A percentile compares a stretch with the other conserved stretches of the same genome.
Conservation (phyloP, 1,284 basidiomycete genomes). For the Microbotryum violaceum region DNA sequence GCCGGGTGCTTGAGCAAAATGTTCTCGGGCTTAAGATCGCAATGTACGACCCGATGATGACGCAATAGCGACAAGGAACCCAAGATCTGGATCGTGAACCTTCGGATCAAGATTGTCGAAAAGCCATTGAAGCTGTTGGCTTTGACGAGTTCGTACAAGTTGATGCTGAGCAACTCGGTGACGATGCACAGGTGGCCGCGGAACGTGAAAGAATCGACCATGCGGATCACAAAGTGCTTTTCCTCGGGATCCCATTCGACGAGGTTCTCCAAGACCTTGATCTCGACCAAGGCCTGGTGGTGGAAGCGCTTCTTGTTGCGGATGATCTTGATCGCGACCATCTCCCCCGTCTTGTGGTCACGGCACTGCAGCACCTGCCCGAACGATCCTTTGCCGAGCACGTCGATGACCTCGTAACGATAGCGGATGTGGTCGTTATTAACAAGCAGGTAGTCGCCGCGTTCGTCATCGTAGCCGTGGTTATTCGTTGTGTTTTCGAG, state of each 20-base stretch:
- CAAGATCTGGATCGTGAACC: slow-evolving; percentile 94
- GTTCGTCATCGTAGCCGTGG: slow-evolving; percentile 94
- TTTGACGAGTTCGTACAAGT: slow-evolving; percentile 98
- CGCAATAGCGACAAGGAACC: slow-evolving; percentile 85
- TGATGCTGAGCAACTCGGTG: slow-evolving; percentile 95
- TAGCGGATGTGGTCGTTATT: slow-evolving; percentile 89
- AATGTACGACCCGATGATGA: slow-evolving; percentile 97
- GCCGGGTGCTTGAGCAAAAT: slow-evolving; percentile 88
- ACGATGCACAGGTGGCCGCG: slow-evolving; percentile 96
- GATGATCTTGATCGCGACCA: slow-evolving; percentile 98
- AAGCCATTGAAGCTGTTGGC: slow-evolving; percentile 97
- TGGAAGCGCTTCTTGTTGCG: slow-evolving; percentile 99
- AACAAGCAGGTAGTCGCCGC: slow-evolving; percentile 91
- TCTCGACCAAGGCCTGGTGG: slow-evolving; percentile 95
- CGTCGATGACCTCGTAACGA: slow-evolving; percentile 87
- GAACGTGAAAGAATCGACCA: slow-evolving; percentile 99
- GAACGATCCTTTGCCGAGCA: slow-evolving; percentile 95
- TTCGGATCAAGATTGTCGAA: slow-evolving; percentile 84
- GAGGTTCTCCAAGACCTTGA: slow-evolving; percentile 94
- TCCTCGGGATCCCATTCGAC: slow-evolving; percentile 97
- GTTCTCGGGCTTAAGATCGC: slow-evolving; percentile 99
- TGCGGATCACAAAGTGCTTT: slow-evolving; percentile 93
- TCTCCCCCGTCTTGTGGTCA: slow-evolving; percentile 92
- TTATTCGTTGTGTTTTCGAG: slow-evolving; percentile 72
- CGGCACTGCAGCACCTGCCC: slow-evolving; percentile 95